Evolutionary conservation across 140 eudicot genomes (phyloP).

Genomic region (Oenanthe javanica): DNA sequence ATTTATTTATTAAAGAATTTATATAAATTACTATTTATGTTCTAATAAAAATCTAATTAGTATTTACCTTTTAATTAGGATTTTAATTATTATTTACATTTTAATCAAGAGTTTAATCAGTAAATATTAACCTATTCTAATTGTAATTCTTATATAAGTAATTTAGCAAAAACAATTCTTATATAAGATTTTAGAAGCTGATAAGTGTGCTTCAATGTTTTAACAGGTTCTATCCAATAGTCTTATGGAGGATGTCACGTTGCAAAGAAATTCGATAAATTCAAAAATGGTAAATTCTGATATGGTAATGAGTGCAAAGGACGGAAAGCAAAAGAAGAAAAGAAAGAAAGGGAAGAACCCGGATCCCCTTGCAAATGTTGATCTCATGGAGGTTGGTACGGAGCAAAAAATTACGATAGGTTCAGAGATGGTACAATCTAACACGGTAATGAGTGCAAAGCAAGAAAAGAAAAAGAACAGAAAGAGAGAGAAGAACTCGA

Average conservation of each 20-base stretch:
- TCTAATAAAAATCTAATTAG: no score
- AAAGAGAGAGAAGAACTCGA: not conserved
- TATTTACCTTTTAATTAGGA: no score
- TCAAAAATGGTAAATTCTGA: not conserved
- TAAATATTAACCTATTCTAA: no score
- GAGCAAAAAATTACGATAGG: not conserved
- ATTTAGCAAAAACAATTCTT: no score
- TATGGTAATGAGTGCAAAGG: not conserved
- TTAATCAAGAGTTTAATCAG: no score
- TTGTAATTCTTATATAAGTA: no score
- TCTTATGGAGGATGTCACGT: not conserved
- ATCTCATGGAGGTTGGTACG: no score
- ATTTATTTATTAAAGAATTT: no score
- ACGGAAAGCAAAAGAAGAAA: not conserved
- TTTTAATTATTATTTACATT: no score
- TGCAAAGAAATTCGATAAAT: not conserved
- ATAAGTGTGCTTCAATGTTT: not conserved
- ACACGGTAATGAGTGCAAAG: not conserved
- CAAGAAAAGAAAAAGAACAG: not conserved
- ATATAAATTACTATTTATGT: no score
- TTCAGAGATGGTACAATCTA: not conserved
- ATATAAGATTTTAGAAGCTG: not conserved
- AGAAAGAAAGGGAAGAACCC: not conserved
- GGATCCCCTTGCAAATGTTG: not conserved
- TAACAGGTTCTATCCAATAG: not conserved